phyloP scores from a whole-genome alignment of 257 asterid genomes.

The Ilex asprella region DNA sequence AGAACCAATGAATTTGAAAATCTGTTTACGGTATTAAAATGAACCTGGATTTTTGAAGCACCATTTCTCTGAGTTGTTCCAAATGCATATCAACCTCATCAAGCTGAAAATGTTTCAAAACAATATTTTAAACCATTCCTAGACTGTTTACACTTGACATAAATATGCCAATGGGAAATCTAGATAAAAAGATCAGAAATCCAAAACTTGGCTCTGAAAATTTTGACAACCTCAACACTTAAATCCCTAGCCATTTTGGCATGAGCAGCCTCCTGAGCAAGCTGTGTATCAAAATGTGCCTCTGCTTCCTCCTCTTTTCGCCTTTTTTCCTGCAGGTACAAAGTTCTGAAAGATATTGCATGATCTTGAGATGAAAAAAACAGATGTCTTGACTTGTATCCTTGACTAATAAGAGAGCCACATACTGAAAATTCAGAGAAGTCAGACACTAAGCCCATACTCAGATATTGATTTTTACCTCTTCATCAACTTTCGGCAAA shows the following conservation, averaged over 20 bases:
- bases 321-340: conserved; percentile 56
- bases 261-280: conserved; percentile 68
- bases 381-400: too few species aligned
- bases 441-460: not conserved
- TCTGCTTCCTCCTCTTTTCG: conserved; percentile 80
- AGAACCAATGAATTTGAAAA: not conserved
- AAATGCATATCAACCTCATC: conserved; percentile 51
- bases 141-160: too few species aligned
- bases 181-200: too few species aligned
- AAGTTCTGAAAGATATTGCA: conserved; percentile 8
- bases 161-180: too few species aligned
- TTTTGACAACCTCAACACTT: conserved; percentile 49
- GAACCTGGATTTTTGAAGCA: conserved; percentile 80
- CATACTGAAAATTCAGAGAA: too few species aligned
- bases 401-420: not conserved
- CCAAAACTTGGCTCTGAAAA: too few species aligned
- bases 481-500: conserved; percentile 85
- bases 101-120: conserved; percentile 43
- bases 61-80: conserved; percentile 74
- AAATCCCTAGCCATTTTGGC: conserved; percentile 67
- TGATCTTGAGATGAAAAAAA: conserved; percentile 1
- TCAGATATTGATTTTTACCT: conserved; percentile 36
- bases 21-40: conserved; percentile 3
- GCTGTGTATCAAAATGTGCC: conserved; percentile 45
- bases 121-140: too few species aligned